phyloP scores from a whole-genome alignment of 2,329 filamentous ascomycete species.

The Volutella citrinella region DNA sequence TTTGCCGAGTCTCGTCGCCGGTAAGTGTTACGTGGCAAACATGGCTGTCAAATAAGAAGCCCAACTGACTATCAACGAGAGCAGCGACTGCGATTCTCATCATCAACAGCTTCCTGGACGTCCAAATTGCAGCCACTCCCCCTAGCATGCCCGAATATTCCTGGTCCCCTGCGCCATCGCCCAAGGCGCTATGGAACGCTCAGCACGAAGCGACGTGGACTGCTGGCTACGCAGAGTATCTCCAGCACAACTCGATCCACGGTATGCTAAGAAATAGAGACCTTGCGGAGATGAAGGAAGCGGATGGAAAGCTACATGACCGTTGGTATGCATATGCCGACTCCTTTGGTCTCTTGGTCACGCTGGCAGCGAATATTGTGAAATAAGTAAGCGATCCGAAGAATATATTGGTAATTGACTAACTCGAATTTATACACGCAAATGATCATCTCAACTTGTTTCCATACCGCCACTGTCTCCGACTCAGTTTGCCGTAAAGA shows the following conservation, averaged over 20 bases:
- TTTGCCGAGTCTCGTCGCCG: slow-evolving; percentile 4
- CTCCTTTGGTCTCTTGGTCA: slow-evolving; percentile 5
- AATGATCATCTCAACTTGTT: no score
- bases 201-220: slow-evolving; percentile 2
- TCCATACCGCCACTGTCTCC: no score
- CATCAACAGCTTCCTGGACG: slow-evolving; percentile 2
- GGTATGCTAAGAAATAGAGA: slow-evolving; percentile 3
- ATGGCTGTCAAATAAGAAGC: no score
- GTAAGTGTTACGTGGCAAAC: neutral
- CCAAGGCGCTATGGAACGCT: slow-evolving; percentile 1
- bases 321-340: slow-evolving; percentile 6
- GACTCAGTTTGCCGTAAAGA: slow-evolving; percentile 29
- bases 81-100: slow-evolving; percentile 1
- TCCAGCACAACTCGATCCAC: neutral
- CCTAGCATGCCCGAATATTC: slow-evolving; percentile 2
- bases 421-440: no score
- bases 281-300: slow-evolving; percentile 3
- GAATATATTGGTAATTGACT: no score
- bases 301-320: neutral
- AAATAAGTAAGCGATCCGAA: no score
- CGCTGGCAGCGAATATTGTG: no score
- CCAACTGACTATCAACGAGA: no score
- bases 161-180: slow-evolving; percentile 2
- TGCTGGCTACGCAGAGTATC: neutral
- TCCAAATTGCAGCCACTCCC: neutral